phyloP scores from a whole-genome alignment of 805 yeast species.

The Wickerhamomyces queroliae region DNA sequence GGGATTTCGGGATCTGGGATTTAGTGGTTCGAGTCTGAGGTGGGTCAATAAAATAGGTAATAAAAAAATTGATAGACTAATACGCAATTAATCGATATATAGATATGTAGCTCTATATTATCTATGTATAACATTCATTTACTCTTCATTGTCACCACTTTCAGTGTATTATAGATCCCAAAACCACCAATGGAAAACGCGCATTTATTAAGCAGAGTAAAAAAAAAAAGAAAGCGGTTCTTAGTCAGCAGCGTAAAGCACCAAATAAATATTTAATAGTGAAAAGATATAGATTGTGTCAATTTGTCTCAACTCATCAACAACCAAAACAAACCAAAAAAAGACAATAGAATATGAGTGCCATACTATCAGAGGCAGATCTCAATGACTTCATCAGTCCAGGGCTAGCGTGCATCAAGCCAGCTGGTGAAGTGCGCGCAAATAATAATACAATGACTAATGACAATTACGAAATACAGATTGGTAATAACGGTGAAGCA shows the following conservation, averaged over 20 bases:
- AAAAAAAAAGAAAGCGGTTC: not conserved
- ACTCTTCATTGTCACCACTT: no score
- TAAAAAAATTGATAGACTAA: no score
- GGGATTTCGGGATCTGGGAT: no score
- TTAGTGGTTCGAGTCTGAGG: no score
- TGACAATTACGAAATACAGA: conserved; percentile 46
- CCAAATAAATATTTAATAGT: no score
- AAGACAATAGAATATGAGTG: no score
- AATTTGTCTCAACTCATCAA: not conserved
- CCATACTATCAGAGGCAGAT: conserved; percentile 82
- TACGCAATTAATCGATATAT: no score
- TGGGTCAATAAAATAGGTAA: no score
- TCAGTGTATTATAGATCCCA: no score
- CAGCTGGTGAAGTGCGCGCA: conserved; percentile 45
- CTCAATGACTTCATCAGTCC: conserved; percentile 93
- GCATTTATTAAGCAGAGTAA: no score
- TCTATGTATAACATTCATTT: no score
- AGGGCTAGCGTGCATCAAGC: conserved; percentile 91
- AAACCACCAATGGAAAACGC: not conserved
- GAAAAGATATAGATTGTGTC: not conserved
- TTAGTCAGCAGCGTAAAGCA: not conserved
- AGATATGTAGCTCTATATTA: no score
- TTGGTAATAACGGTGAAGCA: conserved; percentile 53
- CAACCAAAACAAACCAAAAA: conserved; percentile 21
- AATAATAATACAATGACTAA: conserved; percentile 12